phyloP scores from a whole-genome alignment of 2,329 filamentous ascomycete genomes.

The Cladophialophora psammophila region DNA sequence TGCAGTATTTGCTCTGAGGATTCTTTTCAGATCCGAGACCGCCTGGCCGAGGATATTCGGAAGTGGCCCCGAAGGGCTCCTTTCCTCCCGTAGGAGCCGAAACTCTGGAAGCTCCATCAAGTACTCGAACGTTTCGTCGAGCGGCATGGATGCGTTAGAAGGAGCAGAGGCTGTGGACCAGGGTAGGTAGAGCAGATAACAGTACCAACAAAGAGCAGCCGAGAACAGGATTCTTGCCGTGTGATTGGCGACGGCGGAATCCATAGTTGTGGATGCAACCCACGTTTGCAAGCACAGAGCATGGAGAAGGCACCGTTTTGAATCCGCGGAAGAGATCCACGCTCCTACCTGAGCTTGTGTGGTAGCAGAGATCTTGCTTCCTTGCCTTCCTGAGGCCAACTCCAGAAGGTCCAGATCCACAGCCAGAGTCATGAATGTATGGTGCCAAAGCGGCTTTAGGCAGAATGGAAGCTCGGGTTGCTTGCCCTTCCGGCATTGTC shows the following conservation, averaged over 20 bases:
- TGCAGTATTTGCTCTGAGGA: conserved; percentile 15
- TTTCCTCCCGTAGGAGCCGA: conserved; percentile 7
- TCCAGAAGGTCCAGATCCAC: conserved; percentile 42
- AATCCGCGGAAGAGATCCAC: conserved; percentile 39
- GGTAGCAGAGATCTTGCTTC: conserved; percentile 26
- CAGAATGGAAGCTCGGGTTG: conserved; percentile 37
- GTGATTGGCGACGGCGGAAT: conserved; percentile 35
- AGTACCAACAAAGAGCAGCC: conserved; percentile 28
- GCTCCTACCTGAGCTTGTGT: conserved; percentile 18
- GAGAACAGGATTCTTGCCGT: conserved; percentile 37
- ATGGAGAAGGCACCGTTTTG: conserved; percentile 38
- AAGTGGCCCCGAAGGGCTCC: background rate
- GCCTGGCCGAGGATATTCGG: background rate
- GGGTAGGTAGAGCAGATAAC: conserved; percentile 27
- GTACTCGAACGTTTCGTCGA: conserved; percentile 8
- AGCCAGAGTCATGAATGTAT: conserved; percentile 39
- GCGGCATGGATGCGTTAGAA: background rate
- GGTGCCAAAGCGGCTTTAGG: conserved; percentile 43
- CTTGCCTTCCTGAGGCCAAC: conserved; percentile 40
- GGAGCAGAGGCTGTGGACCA: background rate
- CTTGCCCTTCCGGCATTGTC: conserved; percentile 13
- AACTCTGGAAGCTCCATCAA: conserved; percentile 17
- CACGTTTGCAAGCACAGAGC: conserved; percentile 36
- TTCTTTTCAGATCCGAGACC: conserved; percentile 14
- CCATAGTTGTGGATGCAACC: conserved; percentile 26